Percentiles rank a stretch among this genome's conserved stretches.
Conservation (phyloP, 495 filamentous ascomycete species). For the Xylaria castorea region DNA sequence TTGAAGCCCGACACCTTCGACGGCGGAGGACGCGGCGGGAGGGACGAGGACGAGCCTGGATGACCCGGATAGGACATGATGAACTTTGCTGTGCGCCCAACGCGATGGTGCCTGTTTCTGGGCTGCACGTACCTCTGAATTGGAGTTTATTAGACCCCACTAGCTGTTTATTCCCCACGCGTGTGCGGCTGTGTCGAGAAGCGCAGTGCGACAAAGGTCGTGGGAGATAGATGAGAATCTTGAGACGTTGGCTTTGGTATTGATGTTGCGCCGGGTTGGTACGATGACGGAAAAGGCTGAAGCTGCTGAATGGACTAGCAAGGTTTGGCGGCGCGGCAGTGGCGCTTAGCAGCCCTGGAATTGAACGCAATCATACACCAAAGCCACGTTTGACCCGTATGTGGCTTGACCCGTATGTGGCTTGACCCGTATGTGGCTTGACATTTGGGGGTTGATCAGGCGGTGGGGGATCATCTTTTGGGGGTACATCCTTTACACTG, state of each 20-base stretch:
- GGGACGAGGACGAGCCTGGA: constrained; percentile 79
- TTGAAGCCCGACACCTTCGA: constrained; percentile 65
- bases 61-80: constrained; percentile 95
- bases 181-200: neutral
- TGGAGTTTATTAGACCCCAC: neutral
- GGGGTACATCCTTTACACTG: neutral
- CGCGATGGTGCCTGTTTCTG: constrained; percentile 38
- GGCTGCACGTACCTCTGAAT: constrained; percentile 54
- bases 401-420: constrained; percentile 2
- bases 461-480: neutral
- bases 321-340: neutral
- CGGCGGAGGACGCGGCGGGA: constrained; percentile 84
- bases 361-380: neutral
- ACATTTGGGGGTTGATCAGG: neutral
- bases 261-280: neutral
- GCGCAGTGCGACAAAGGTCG: neutral
- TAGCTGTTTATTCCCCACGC: neutral
- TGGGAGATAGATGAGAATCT: constrained; percentile 7
- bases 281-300: constrained; percentile 18
- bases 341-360: constrained; percentile 23
- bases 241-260: constrained; percentile 41
- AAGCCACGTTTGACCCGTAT: constrained; percentile 1
- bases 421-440: constrained; percentile 4
- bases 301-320: neutral
- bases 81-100: constrained; percentile 66